phyloP scores from a whole-genome alignment of 2,329 filamentous ascomycete genomes.

The Escovopsis sp. region DNA sequence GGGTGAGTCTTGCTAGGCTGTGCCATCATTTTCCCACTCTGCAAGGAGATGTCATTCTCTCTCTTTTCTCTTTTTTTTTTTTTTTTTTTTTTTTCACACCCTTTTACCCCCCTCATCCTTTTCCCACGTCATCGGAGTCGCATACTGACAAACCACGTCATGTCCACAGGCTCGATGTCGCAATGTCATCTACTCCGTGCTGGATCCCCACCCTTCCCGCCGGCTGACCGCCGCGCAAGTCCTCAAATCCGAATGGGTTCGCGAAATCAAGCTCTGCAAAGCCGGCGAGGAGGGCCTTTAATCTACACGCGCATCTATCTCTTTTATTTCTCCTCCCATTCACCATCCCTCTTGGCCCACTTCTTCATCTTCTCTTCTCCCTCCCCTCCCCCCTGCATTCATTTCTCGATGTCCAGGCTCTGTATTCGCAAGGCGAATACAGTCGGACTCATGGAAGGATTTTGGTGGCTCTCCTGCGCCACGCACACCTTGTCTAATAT shows the following conservation, averaged over 20 bases:
- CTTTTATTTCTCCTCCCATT: no score
- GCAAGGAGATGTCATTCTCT: no score
- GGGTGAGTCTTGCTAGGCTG: slow-evolving; percentile 46
- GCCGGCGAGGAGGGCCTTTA: slow-evolving; percentile 90
- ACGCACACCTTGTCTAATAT: no score
- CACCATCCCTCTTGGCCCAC: no score
- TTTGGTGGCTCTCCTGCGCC: neutral
- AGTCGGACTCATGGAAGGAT: slow-evolving; percentile 1
- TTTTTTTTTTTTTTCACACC: no score
- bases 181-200: slow-evolving; percentile 96
- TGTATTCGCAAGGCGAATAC: slow-evolving; percentile 12
- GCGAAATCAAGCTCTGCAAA: slow-evolving; percentile 93
- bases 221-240: slow-evolving; percentile 94
- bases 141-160: neutral
- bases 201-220: slow-evolving; percentile 83
- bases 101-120: no score
- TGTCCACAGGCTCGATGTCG: slow-evolving; percentile 68
- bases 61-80: no score
- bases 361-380: no score
- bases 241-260: slow-evolving; percentile 95
- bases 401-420: slow-evolving; percentile 7
- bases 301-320: slow-evolving; percentile 7
- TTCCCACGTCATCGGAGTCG: no score
- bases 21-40: neutral
- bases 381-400: no score